These are phyloP conservation scores for Luffa acutangula DNA, from an alignment of 306 rosid genomes.

Conservation along the genomic window DNA sequence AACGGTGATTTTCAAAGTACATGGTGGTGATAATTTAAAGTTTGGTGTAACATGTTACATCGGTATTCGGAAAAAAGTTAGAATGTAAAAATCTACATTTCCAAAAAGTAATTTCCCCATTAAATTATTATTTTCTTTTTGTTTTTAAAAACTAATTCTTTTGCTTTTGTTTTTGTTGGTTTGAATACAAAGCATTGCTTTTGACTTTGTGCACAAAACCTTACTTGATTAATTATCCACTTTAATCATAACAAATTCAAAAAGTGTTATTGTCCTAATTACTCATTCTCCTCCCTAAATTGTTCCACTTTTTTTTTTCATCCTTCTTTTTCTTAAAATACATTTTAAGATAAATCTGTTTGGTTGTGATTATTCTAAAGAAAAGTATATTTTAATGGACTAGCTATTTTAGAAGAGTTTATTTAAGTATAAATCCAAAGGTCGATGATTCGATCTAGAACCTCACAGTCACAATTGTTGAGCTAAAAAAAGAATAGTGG, in stretches of 20 bases:
- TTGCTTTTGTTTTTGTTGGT: constrained; percentile 13
- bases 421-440: too few species aligned
- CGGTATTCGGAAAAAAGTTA: neutral
- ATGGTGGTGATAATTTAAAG: neutral
- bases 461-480: too few species aligned
- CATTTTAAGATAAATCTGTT: neutral
- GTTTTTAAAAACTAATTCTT: neutral
- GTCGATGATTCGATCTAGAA: too few species aligned
- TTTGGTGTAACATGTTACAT: neutral
- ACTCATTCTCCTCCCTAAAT: neutral
- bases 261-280: neutral
- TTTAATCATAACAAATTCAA: constrained; percentile 10
- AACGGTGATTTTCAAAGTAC: neutral
- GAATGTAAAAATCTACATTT: neutral
- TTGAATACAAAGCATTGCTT: neutral
- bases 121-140: neutral
- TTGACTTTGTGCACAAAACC: constrained; percentile 11
- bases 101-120: neutral
- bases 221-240: neutral
- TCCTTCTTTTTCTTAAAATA: neutral
- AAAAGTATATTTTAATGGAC: neutral
- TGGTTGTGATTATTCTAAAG: too few species aligned
- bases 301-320: neutral
- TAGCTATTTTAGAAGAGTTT: too few species aligned
- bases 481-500: too few species aligned